Evolutionary conservation across 768 basidiomycete genomes (phyloP).

Genomic region (Termitomyces sp.): DNA sequence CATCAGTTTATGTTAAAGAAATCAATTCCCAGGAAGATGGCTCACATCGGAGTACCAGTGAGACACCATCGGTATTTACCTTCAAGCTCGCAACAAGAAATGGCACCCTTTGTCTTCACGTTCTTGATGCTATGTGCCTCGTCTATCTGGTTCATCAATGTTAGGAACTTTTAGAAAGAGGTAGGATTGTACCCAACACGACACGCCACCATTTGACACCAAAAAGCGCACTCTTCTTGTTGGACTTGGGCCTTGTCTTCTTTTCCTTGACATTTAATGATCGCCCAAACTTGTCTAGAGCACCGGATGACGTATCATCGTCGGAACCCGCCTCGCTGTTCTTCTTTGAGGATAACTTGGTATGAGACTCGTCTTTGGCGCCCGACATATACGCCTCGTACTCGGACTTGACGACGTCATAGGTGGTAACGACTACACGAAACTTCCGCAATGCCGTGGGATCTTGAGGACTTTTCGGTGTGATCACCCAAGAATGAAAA

Average conservation of each 20-base stretch:
- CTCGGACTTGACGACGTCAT: conserved; percentile 81
- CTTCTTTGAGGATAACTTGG: conserved; percentile 36
- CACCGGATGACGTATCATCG: conserved; percentile 31
- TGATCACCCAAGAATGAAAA: not conserved
- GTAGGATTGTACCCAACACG: conserved; percentile 63
- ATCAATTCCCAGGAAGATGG: not conserved
- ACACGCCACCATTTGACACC: conserved; percentile 80
- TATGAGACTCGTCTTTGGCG: conserved; percentile 54
- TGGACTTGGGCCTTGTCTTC: conserved; percentile 38
- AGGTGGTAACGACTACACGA: conserved; percentile 85
- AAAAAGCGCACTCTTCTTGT: conserved; percentile 69
- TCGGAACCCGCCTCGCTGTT: conserved; percentile 36
- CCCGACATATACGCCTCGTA: conserved; percentile 49
- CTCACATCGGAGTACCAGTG: conserved; percentile 78
- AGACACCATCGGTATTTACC: conserved; percentile 86
- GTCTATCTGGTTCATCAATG: conserved; percentile 41
- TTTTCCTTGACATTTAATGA: conserved; percentile 39
- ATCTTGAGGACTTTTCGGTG: conserved; percentile 36
- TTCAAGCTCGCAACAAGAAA: conserved; percentile 75
- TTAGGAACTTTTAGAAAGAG: not conserved
- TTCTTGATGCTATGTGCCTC: conserved; percentile 97
- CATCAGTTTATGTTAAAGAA: conserved; percentile 30
- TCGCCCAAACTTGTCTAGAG: conserved; percentile 43
- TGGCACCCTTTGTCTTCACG: conserved; percentile 68
- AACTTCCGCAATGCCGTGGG: conserved; percentile 47